Percentiles rank a stretch among this genome's conserved stretches.
Evolutionary conservation across 2,329 filamentous ascomycete species (phyloP).

Genomic region (Pseudocercospora pini-densiflorae): DNA sequence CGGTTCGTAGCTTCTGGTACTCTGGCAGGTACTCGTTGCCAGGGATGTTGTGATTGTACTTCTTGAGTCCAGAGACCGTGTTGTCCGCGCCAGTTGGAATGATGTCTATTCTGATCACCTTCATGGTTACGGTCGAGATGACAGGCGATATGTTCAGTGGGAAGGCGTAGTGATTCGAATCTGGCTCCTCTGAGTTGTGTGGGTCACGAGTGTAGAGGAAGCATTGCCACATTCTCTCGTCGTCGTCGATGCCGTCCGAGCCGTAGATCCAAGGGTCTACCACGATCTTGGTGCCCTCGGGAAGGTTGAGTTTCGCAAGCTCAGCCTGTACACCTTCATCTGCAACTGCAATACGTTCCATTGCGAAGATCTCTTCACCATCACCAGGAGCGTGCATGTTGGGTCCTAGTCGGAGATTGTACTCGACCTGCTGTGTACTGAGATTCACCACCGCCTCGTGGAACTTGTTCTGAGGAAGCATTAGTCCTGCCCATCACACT

Average conservation of each 20-base stretch:
- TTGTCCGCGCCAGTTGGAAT: conserved; percentile 38
- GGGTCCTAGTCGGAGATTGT: conserved; percentile 35
- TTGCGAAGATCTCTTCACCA: not conserved
- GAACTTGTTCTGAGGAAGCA: conserved; percentile 40
- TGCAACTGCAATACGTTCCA: conserved; percentile 48
- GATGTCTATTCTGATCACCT: conserved; percentile 39
- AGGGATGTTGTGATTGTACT: conserved; percentile 43
- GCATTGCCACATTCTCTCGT: conserved; percentile 39
- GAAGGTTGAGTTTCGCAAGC: conserved; percentile 37
- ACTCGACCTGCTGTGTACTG: conserved; percentile 26
- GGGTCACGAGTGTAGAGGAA: conserved; percentile 38
- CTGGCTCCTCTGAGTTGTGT: conserved; percentile 48
- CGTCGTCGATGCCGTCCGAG: conserved; percentile 36
- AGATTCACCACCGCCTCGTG: conserved; percentile 55
- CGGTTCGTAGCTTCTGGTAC: conserved; percentile 45
- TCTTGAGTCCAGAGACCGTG: conserved; percentile 43
- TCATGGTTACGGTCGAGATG: conserved; percentile 34
- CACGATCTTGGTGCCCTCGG: conserved; percentile 36
- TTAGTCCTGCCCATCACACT: not conserved
- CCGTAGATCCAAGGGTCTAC: conserved; percentile 41
- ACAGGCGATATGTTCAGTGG: conserved; percentile 40
- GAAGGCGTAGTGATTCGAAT: conserved; percentile 41
- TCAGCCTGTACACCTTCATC: conserved; percentile 54
- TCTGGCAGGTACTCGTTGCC: conserved; percentile 58
- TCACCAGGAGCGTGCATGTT: conserved; percentile 21